These are phyloP conservation scores for Scedosporium boydii DNA, from an alignment of 2,329 filamentous ascomycete genomes.

Conservation along the genomic window DNA sequence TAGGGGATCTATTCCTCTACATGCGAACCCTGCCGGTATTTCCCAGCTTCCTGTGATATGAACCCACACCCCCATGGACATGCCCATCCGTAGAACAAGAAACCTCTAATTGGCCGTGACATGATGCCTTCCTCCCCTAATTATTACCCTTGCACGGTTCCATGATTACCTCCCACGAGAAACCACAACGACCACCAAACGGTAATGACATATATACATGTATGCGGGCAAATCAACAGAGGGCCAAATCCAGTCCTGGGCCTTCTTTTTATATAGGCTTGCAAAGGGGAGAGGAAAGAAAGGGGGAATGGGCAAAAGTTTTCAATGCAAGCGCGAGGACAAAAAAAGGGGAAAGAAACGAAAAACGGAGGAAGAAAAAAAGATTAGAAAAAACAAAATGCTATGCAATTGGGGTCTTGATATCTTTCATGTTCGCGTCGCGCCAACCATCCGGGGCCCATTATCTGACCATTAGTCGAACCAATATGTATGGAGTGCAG, in stretches of 20 bases:
- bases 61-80: background rate
- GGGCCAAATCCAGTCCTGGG: no score
- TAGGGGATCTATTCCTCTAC: background rate
- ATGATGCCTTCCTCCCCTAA: no score
- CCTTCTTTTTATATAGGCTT: no score
- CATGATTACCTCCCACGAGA: no score
- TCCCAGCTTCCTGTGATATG: background rate
- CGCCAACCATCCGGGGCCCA: background rate
- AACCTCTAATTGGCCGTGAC: background rate
- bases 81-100: background rate
- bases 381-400: background rate
- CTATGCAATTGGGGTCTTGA: background rate
- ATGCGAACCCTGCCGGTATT: background rate
- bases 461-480: background rate
- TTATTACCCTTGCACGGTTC: no score
- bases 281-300: background rate
- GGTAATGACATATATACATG: no score
- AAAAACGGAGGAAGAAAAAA: background rate
- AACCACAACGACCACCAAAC: no score
- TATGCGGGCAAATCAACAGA: no score
- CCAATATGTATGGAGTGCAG: background rate
- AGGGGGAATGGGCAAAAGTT: background rate
- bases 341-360: background rate
- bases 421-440: background rate
- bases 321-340: background rate